Conservation (phyloP, 306 rosid species). For the Datisca glomerata region DNA sequence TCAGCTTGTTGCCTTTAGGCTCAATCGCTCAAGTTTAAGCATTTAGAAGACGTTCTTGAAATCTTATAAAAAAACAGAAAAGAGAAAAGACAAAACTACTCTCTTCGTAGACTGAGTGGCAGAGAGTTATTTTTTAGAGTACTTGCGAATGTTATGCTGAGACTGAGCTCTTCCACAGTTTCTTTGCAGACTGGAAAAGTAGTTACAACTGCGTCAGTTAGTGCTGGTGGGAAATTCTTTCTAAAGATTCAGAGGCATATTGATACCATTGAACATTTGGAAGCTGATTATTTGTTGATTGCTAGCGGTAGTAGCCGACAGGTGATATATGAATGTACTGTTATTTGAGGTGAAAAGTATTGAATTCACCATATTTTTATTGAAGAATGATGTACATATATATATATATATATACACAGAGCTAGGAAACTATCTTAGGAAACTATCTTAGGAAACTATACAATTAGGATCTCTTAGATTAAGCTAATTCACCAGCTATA, state of each 20-base stretch:
- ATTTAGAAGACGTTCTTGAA: no score
- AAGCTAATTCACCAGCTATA: no score
- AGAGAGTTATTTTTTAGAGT: background rate
- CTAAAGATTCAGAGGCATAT: conserved; percentile 44
- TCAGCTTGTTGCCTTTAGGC: background rate
- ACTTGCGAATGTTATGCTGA: conserved; percentile 22
- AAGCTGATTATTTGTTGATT: conserved; percentile 79
- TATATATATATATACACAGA: no score
- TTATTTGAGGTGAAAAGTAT: no score
- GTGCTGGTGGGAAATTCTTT: conserved; percentile 37
- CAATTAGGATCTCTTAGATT: no score
- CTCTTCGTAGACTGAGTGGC: no score
- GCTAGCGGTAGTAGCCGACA: conserved; percentile 80
- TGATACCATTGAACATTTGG: conserved; percentile 30
- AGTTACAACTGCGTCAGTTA: conserved; percentile 42
- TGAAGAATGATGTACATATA: no score
- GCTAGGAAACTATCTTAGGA: no score
- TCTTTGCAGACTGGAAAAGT: conserved; percentile 67
- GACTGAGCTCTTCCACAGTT: conserved; percentile 39
- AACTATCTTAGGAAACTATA: no score
- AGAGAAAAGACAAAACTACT: no score
- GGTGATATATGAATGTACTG: conserved; percentile 28
- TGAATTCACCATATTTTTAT: no score
- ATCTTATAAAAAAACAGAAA: no score
- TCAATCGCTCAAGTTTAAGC: background rate